phyloP scores from a whole-genome alignment of 2,329 filamentous ascomycete species.

The Fragosphaeria purpurea region DNA sequence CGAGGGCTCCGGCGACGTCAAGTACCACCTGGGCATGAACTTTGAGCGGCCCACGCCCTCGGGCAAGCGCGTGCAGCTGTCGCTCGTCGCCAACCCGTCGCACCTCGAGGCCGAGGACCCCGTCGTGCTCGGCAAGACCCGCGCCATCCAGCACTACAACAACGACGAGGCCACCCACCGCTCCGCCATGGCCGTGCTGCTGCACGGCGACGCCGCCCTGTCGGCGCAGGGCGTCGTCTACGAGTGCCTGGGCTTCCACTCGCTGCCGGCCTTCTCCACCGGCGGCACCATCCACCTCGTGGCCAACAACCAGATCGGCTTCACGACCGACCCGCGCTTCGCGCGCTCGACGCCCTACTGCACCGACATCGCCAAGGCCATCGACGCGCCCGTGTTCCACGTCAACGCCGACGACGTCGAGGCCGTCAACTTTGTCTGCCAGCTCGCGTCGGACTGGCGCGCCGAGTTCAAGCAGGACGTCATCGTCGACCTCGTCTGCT shows the following conservation, averaged over 20 bases:
- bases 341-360: slow-evolving; percentile 97
- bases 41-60: slow-evolving; percentile 97
- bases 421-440: slow-evolving; percentile 96
- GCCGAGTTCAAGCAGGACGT: slow-evolving; percentile 98
- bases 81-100: slow-evolving; percentile 94
- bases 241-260: slow-evolving; percentile 96
- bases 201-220: slow-evolving; percentile 96
- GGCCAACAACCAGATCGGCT: slow-evolving; percentile 99
- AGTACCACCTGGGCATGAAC: slow-evolving; percentile 99
- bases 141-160: slow-evolving; percentile 98
- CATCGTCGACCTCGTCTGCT: slow-evolving; percentile 96
- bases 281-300: slow-evolving; percentile 95
- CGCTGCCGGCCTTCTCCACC: slow-evolving; percentile 89
- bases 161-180: slow-evolving; percentile 83
- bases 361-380: slow-evolving; percentile 97
- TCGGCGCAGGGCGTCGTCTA: slow-evolving; percentile 96
- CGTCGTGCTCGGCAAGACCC: slow-evolving; percentile 93
- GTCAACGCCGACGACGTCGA: slow-evolving; percentile 98
- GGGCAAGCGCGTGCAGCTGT: slow-evolving; percentile 98
- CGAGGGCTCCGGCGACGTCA: slow-evolving; percentile 96
- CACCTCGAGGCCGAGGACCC: slow-evolving; percentile 98
- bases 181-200: slow-evolving; percentile 87
- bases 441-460: slow-evolving; percentile 94
- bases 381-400: slow-evolving; percentile 97
- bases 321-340: slow-evolving; percentile 96